phyloP scores from a whole-genome alignment of 2,329 filamentous ascomycete species.

The Aureobasidium mangrovei region DNA sequence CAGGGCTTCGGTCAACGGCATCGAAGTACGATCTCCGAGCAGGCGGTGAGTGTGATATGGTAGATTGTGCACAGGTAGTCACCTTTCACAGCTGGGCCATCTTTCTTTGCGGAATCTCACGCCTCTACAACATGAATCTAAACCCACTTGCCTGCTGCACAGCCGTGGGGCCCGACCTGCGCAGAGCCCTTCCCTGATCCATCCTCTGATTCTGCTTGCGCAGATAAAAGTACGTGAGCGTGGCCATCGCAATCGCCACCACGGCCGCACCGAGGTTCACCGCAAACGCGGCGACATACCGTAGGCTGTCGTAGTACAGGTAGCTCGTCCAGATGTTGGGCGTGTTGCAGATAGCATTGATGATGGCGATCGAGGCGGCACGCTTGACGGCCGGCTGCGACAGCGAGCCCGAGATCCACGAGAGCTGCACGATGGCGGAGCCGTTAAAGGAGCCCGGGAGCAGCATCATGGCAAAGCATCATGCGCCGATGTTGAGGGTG shows the following conservation, averaged over 20 bases:
- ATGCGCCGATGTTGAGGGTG: constrained; percentile 22
- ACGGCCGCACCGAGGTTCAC: constrained; percentile 7
- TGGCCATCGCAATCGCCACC: neutral
- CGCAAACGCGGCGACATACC: constrained; percentile 7
- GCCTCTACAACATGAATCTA: neutral
- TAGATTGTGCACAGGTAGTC: no score
- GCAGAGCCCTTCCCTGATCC: neutral
- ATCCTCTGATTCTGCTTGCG: constrained; percentile 2
- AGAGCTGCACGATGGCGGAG: constrained; percentile 53
- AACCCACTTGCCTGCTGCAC: constrained; percentile 5
- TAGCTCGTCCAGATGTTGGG: constrained; percentile 46
- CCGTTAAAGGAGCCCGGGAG: constrained; percentile 43
- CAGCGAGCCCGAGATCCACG: constrained; percentile 44
- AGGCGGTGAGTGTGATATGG: no score
- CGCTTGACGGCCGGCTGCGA: constrained; percentile 47
- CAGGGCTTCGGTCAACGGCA: no score
- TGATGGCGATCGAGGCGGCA: constrained; percentile 46
- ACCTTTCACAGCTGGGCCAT: no score
- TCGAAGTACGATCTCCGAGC: no score
- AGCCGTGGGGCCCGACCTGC: constrained; percentile 1
- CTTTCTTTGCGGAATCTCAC: no score
- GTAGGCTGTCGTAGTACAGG: constrained; percentile 31
- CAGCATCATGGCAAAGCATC: constrained; percentile 28
- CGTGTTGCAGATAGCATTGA: constrained; percentile 47
- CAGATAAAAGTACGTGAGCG: constrained; percentile 1